Evolutionary conservation across 176 grass and related monocot genomes (phyloP).

Genomic region (Carex kokanica): DNA sequence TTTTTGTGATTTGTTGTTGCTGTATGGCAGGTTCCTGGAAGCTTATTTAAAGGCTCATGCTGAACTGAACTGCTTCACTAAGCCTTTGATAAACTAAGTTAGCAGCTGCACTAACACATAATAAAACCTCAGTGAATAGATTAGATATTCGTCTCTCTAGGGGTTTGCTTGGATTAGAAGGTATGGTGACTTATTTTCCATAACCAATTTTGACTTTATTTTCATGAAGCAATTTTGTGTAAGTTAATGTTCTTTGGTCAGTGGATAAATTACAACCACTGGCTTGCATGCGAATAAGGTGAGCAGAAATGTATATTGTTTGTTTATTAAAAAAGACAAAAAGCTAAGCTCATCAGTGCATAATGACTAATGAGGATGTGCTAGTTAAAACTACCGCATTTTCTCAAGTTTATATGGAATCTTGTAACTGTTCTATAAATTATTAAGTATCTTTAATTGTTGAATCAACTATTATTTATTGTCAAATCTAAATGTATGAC

Average conservation of each 20-base stretch:
- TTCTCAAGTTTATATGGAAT: no score
- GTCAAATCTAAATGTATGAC: no score
- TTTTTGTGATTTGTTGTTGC: slow-evolving; percentile 7
- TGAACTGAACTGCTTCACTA: neutral
- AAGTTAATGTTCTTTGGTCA: neutral
- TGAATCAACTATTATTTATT: no score
- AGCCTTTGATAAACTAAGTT: neutral
- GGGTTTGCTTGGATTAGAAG: neutral
- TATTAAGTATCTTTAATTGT: no score
- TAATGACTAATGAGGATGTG: neutral
- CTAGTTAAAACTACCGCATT: no score
- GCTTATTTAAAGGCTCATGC: slow-evolving; percentile 52
- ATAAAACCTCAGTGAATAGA: neutral
- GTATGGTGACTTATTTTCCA: neutral
- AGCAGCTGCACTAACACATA: neutral
- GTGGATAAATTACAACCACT: neutral
- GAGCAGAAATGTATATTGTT: neutral
- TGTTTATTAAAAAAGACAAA: neutral
- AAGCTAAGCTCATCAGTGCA: neutral
- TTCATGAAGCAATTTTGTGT: neutral
- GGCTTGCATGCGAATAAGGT: neutral
- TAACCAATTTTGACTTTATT: neutral
- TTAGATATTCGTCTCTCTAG: neutral
- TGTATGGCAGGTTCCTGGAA: slow-evolving; percentile 60
- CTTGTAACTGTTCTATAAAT: no score